Percentiles rank a stretch among this genome's conserved stretches.
Conservation (phyloP, 306 rosid genomes). For the Ceratonia siliqua region DNA sequence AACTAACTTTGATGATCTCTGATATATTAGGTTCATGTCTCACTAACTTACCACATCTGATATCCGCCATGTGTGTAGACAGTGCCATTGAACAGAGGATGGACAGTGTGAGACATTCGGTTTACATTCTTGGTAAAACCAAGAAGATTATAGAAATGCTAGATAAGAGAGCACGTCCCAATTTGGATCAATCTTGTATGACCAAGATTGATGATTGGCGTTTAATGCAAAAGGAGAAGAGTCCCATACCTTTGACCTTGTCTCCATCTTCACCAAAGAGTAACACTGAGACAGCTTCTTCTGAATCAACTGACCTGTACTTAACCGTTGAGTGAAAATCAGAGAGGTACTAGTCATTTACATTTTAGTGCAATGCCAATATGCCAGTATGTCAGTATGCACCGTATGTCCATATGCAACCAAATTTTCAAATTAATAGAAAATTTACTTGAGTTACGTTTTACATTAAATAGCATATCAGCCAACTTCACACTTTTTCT, state of each 20-base stretch:
- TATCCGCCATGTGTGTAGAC: constrained; percentile 50
- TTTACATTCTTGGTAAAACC: constrained; percentile 59
- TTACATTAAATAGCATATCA: not conserved
- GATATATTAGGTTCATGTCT: constrained; percentile 79
- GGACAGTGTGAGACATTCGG: constrained; percentile 62
- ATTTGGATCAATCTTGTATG: constrained; percentile 35
- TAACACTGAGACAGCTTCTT: constrained; percentile 15
- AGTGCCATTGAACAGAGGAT: constrained; percentile 73
- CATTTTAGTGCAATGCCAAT: constrained; percentile 13
- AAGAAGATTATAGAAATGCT: constrained; percentile 63
- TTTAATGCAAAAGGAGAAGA: constrained; percentile 43
- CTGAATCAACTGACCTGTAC: constrained; percentile 40
- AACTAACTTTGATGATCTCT: constrained; percentile 49
- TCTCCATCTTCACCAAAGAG: constrained; percentile 34
- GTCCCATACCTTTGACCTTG: not conserved
- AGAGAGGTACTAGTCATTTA: not conserved
- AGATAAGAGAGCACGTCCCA: constrained; percentile 43
- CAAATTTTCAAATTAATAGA: not conserved
- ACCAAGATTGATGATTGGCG: constrained; percentile 73
- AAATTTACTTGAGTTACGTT: too few species aligned
- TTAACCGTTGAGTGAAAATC: constrained; percentile 39
- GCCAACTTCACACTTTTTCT: too few species aligned
- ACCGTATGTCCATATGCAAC: not conserved
- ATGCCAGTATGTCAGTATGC: too few species aligned
- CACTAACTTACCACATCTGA: constrained; percentile 53